Evolutionary conservation across 129 eudicot species (phyloP), one percentile per base, ranked within the genome.

Genomic region (Tanacetum coccineum): DNA sequence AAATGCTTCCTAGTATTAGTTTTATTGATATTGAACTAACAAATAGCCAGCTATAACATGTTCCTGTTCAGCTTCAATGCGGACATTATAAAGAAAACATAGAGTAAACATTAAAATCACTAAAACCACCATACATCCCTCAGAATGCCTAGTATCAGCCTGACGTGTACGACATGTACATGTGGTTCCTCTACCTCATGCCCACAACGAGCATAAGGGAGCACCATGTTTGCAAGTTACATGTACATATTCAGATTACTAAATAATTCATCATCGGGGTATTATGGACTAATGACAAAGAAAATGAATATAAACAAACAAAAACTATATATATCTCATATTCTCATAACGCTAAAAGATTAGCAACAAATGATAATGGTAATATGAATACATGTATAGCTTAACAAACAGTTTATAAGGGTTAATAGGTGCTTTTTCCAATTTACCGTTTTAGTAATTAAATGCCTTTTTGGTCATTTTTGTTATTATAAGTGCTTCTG

Each of bases 111-210:
- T 26, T n/a, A 42, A 20, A 52, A 26, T 9, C 9, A 25, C 15
- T 9, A 15, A 22, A 32, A 20, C 28, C 28, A 36, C 18, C 40
- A 26, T 9, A 51, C 53, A 66, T 77, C 87, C 82, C 87, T 79
- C 87, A 79, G 79, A 79, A 79, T 32, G 84, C 87, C 87, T 83
- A 70, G 78, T 83, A 74, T 83, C 87, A 72, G 68, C 87, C 72
- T 79, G 62, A 78, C 78, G 71, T 71, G 82, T 61, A 72, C 4
- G 62, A 74, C 81, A 74, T 68, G 82, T 55, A 72, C 6, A 9
- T 11, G 52, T 42, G 80, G 82, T 69, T 73, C 87, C 84, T 79
- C 87, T 28, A 79, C 84, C 82, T 60, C 66, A 44, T 0, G 68
- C 72, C 64, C 39, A 13, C 9, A 67, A 25, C 0, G 47, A 71